These are phyloP conservation scores for Volutella citrinella DNA, from an alignment of 2,329 filamentous ascomycete genomes.

Conservation along the genomic window DNA sequence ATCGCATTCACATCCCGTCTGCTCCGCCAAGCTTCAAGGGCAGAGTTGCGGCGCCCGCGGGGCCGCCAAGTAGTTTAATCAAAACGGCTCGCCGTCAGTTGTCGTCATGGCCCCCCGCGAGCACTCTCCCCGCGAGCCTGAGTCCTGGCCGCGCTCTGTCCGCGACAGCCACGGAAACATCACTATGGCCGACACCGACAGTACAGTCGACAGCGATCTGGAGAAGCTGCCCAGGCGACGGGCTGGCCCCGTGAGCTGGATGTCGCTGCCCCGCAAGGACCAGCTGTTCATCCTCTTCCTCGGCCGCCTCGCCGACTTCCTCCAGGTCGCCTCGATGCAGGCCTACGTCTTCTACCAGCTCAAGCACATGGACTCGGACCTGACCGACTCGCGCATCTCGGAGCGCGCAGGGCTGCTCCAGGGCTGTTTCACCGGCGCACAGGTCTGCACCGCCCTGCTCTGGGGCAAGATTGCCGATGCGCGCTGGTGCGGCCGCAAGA, in stretches of 20 bases:
- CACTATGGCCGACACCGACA: too few relatives aligned
- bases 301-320: conserved; percentile 68
- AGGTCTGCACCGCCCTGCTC: conserved; percentile 69
- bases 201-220: conserved; percentile 1
- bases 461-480: conserved; percentile 68
- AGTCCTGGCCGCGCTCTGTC: too few relatives aligned
- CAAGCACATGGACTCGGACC: conserved; percentile 58
- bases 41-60: too few relatives aligned
- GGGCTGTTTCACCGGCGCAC: conserved; percentile 69
- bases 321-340: conserved; percentile 67
- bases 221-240: too few relatives aligned
- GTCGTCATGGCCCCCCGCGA: too few relatives aligned
- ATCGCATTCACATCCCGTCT: too few relatives aligned
- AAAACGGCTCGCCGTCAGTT: too few relatives aligned
- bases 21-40: too few relatives aligned
- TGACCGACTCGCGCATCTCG: conserved; percentile 55
- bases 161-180: too few relatives aligned
- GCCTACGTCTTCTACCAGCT: conserved; percentile 77
- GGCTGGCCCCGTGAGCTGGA: conserved; percentile 58
- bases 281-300: conserved; percentile 69
- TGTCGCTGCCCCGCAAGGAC: conserved; percentile 65
- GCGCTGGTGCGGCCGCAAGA: conserved; percentile 61
- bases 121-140: too few relatives aligned
- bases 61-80: too few relatives aligned
- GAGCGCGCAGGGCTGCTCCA: conserved; percentile 68